These are phyloP conservation scores for Pythium phragmitis DNA, from an alignment of 352 stramenopile genomes.

Conservation along the genomic window DNA sequence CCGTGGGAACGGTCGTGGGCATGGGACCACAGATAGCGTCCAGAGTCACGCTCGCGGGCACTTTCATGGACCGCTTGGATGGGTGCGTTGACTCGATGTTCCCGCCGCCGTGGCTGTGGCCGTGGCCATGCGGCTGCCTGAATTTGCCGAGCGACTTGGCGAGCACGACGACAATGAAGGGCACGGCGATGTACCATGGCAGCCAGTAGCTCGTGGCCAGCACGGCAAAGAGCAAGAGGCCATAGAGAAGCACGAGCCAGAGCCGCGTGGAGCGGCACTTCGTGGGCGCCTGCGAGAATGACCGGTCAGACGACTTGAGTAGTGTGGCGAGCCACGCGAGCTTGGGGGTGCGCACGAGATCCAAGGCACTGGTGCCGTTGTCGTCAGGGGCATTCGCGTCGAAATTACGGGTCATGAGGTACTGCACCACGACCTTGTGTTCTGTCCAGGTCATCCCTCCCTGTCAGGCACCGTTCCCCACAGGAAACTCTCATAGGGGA, in stretches of 20 bases:
- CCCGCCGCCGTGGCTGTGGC: constrained; percentile 36
- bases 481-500: background rate
- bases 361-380: constrained; percentile 43
- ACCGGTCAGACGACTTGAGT: constrained; percentile 36
- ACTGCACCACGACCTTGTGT: constrained; percentile 70
- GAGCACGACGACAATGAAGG: constrained; percentile 55
- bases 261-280: constrained; percentile 52
- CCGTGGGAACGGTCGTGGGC: constrained; percentile 6
- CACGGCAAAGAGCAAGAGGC: constrained; percentile 42
- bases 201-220: constrained; percentile 62
- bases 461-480: background rate
- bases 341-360: constrained; percentile 36
- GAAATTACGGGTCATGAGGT: constrained; percentile 56
- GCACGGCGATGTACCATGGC: constrained; percentile 69
- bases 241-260: constrained; percentile 54
- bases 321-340: constrained; percentile 52
- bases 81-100: constrained; percentile 37
- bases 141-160: constrained; percentile 45
- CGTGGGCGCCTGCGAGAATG: constrained; percentile 41
- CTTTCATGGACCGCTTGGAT: constrained; percentile 16
- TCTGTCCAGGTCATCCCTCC: constrained; percentile 28
- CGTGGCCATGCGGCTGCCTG: constrained; percentile 45
- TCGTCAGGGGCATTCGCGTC: constrained; percentile 47
- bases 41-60: constrained; percentile 10
- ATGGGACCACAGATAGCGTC: constrained; percentile 5